Evolutionary conservation across 2,329 filamentous ascomycete genomes (phyloP).

Genomic region (Fusarium nematophilum): DNA sequence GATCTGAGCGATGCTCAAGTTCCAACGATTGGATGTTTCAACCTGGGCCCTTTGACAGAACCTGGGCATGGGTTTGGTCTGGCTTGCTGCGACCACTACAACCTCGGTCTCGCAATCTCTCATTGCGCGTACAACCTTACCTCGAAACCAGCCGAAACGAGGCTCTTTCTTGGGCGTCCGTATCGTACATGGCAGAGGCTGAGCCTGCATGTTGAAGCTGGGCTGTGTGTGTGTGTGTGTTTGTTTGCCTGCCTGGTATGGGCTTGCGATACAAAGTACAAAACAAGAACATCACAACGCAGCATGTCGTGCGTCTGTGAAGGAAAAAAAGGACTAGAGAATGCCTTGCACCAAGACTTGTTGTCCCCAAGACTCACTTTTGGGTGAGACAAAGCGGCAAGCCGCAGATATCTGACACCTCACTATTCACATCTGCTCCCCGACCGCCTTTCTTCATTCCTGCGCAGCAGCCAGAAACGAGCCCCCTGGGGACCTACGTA

Average conservation of each 20-base stretch:
- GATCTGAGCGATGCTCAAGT: conserved; percentile 10
- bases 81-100: conserved; percentile 39
- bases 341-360: background rate
- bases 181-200: background rate
- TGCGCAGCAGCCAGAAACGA: background rate
- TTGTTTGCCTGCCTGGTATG: background rate
- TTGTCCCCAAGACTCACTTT: conserved; percentile 15
- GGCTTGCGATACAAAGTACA: conserved; percentile 4
- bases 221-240: conserved; percentile 32
- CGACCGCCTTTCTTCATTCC: conserved; percentile 13
- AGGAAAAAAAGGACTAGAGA: background rate
- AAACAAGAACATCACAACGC: background rate
- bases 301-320: conserved; percentile 2
- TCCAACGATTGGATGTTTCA: conserved; percentile 26
- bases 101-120: conserved; percentile 5
- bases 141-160: conserved; percentile 35
- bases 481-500: conserved; percentile 34
- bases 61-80: conserved; percentile 5
- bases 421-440: conserved; percentile 11
- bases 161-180: background rate
- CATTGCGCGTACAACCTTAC: conserved; percentile 27
- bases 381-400: conserved; percentile 20
- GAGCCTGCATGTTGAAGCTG: conserved; percentile 19
- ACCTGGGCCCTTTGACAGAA: conserved; percentile 5
- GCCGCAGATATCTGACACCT: conserved; percentile 30